Base-by-base conservation (phyloP, 2,329 filamentous ascomycete species). In the Dichotomopilus funicola region DNA sequence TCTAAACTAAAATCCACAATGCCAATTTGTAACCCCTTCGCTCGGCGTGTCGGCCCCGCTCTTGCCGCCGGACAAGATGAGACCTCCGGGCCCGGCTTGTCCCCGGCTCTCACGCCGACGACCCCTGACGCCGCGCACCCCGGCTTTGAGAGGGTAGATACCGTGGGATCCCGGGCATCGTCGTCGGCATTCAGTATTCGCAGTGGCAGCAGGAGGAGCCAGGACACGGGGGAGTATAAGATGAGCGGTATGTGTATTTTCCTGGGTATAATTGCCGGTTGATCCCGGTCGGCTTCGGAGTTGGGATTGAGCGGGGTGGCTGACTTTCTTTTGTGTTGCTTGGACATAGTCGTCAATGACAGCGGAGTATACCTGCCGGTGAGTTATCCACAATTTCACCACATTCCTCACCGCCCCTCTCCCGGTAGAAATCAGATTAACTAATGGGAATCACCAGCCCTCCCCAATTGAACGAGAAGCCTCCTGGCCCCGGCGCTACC, bases 361-460 rank as follows among this genome's bases (percentile, higher is more conserved):
- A 95, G 88, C 70, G 92, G 92, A 63, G 88, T 96, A 59, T 97
- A 95, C 74, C 82, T 97, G 63, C 92, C 92, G 65, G 90, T 94
- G 84, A 73, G 82, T 36, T 31, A 13, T 42, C 13, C 13, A 6
- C 5, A 3, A 10, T n/a, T 10, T 42, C 40, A 6, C 40, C 40
- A n/a, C n/a, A n/a, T 13, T 8, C 40, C 40, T 38, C 37, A 8
- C 37, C 37, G 8, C 37, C 37, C 37, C 37, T 12, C 37, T 12
- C 37, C 37, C 37, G 37, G 37, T 8, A 12, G 37, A 8, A 8
- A 38, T 12, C 8, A 38, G 8, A 38, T 38, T 11, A 38, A 27
- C 46, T 38, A 38, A 48, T 35, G n/a, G 19, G 5, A 38, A 27
- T 43, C 66, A 64, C 4, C 69, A 92, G 81, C 92, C 92, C n/a